Base-by-base conservation (phyloP, 768 basidiomycete genomes). In the Suillus placidus region DNA sequence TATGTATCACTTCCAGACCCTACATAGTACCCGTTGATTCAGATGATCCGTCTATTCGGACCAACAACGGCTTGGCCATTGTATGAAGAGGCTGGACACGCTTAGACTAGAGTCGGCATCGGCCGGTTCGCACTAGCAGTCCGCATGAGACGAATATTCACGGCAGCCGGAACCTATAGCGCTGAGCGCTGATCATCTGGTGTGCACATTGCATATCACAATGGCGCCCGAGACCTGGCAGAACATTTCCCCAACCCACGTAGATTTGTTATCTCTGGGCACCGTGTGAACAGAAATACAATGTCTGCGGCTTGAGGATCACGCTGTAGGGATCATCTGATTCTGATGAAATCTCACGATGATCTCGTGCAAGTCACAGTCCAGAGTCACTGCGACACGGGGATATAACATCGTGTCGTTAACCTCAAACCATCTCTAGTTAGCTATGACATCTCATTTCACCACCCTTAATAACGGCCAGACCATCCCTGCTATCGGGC, bases 391-490 rank as follows among this genome's bases (percentile, higher is more conserved):
- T n/a, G n/a, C 23, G 6, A 18, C 20, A 35, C 32, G 10, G 12
- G 32, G 34, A 35, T 12, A 35, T 35, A 55, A n/a, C 34, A 55
- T 35, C 34, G 20, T n/a, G 2, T 35, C 6, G 34, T 35, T 35
- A n/a, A 34, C 26, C n/a, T 34, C 35, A 51, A 26, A 18, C 18
- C 58, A 52, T 64, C 23, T 60, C 34, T 42, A 14, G 42, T 23
- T n/a, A 54, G 43, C 49, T 66, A 82, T 81, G 80, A 64, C 78
- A 38, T 76, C 77, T 37, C 85, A 82, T 32, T 80, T 71, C 18
- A 79, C 90, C 74, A 84, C 85, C 71, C 83, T 93, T 62, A 90
- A 89, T 80, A 87, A 83, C 69, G 86, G 85, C 54, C 67, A 72
- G 34, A 80, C 81, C 54, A 87, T 89, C 67, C 87, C 87, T 57